Evolutionary conservation across 176 grass and related monocot genomes (phyloP).

Genomic region (Phoenix roebelenii): DNA sequence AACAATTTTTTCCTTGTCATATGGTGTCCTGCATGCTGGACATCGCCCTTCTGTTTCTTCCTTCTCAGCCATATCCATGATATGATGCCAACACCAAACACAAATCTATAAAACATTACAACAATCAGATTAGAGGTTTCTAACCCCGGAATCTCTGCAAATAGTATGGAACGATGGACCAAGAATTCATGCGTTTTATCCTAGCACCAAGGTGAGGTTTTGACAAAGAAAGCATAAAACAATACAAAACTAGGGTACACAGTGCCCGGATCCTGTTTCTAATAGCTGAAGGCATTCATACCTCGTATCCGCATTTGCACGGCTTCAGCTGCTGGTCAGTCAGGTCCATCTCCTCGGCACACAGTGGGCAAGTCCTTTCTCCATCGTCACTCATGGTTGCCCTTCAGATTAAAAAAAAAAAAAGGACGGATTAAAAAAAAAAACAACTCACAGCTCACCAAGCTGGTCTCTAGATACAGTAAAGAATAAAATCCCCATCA

Average conservation of each 20-base stretch:
- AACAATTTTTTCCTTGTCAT: constrained; percentile 95
- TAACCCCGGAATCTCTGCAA: background rate
- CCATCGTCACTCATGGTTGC: constrained; percentile 90
- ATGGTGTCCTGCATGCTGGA: constrained; percentile 70
- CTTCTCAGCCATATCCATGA: constrained; percentile 95
- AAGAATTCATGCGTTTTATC: background rate
- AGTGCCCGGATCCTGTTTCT: too few relatives aligned
- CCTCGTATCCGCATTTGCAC: constrained; percentile 96
- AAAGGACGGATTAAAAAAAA: background rate
- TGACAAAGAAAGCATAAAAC: too few relatives aligned
- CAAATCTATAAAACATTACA: constrained; percentile 51
- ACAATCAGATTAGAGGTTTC: background rate
- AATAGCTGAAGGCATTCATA: constrained; percentile 1
- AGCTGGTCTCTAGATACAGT: too few relatives aligned
- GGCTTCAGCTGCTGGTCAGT: constrained; percentile 95
- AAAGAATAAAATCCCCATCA: too few relatives aligned
- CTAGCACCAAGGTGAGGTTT: too few relatives aligned
- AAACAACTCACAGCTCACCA: background rate
- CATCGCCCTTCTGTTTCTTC: constrained; percentile 88
- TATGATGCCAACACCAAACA: constrained; percentile 99
- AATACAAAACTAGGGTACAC: too few relatives aligned
- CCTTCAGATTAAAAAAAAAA: constrained; percentile 25
- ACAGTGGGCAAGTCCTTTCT: constrained; percentile 90
- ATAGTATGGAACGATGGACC: too few relatives aligned
- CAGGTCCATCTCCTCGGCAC: constrained; percentile 95